Base-by-base conservation (phyloP, 352 stramenopile species). In the Pythium chondricola region DNA sequence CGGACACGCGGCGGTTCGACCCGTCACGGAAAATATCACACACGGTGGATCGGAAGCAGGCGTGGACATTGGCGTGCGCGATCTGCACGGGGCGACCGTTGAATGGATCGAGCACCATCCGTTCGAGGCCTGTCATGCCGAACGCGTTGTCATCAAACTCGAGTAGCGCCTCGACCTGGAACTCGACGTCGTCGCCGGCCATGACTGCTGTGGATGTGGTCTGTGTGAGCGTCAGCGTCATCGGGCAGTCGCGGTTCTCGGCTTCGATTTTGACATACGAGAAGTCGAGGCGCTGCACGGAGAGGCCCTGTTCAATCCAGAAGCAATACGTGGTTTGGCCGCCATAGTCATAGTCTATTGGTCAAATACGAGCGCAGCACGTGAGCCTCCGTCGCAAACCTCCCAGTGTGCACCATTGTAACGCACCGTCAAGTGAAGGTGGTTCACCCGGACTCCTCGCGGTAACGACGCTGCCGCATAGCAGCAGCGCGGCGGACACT, bases 251-350 rank as follows among this genome's bases (percentile, higher is more conserved):
- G 27, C 47, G 54, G 31, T 35, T 58, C 17, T 58, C 65, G 13
- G 65, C 75, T 26, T 84, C 50, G 20, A 63, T 44, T n/a, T 74
- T 54, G 27, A 88, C 63, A 39, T 88, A 86, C 43, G 75, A 71
- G 10, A 79, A 83, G 53, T 90, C 76, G 44, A 85, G 67, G 50
- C 78, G 84, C 49, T 65, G 63, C 43, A 90, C 71, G 33, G 74
- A 62, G 61, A 90, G 67, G 30, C 75, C 74, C 56, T 90, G 79
- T 52, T 86, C 61, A 53, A 90, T 64, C 64, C 67, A 82, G 63
- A 85, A 88, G 73, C 79, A 90, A 51, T 88, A 88, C n/a, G 75
- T 86, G 46, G 78, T 86, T 44, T 67, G 66, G 49, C 72, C 74
- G 47, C 87, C 74, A 32, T 86, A 87, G 46, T 77, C 30, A 57